A percentile compares a stretch with the other conserved stretches of the same genome.
phyloP scores from a whole-genome alignment of 805 yeast species.

The Metschnikowia colocasiae region DNA sequence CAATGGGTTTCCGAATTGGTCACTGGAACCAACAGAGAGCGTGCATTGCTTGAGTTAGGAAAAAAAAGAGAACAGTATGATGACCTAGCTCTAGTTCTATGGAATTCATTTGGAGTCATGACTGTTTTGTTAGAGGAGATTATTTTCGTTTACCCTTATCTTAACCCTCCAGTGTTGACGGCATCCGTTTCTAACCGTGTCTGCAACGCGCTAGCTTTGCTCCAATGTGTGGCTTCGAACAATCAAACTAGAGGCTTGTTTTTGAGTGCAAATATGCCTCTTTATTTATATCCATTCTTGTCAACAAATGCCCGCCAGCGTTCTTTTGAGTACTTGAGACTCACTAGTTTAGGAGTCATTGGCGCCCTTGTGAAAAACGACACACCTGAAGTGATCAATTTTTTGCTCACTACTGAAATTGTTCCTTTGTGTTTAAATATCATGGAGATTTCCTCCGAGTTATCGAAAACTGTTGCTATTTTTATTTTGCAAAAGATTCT shows the following conservation, averaged over 20 bases:
- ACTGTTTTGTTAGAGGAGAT: slow-evolving; percentile 86
- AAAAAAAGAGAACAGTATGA: slow-evolving; percentile 93
- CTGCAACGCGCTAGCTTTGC: slow-evolving; percentile 89
- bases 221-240: slow-evolving; percentile 97
- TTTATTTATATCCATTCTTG: slow-evolving; percentile 88
- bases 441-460: slow-evolving; percentile 92
- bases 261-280: slow-evolving; percentile 85
- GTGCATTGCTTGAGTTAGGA: slow-evolving; percentile 87
- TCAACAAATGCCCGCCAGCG: slow-evolving; percentile 89
- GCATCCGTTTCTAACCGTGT: slow-evolving; percentile 89
- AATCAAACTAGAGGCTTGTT: slow-evolving; percentile 83
- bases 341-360: slow-evolving; percentile 92
- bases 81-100: slow-evolving; percentile 84
- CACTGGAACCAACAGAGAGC: slow-evolving; percentile 87
- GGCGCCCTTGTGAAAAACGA: slow-evolving; percentile 97
- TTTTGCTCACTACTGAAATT: slow-evolving; percentile 90
- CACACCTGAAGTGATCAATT: slow-evolving; percentile 90
- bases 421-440: slow-evolving; percentile 91
- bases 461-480: slow-evolving; percentile 93
- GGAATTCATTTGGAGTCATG: slow-evolving; percentile 98
- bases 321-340: slow-evolving; percentile 87
- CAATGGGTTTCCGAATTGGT: slow-evolving; percentile 88
- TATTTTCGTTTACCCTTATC: slow-evolving; percentile 80
- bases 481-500: slow-evolving; percentile 91
- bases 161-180: slow-evolving; percentile 81